Base-by-base conservation (phyloP, 306 rosid species). In the Alnus rubra region DNA sequence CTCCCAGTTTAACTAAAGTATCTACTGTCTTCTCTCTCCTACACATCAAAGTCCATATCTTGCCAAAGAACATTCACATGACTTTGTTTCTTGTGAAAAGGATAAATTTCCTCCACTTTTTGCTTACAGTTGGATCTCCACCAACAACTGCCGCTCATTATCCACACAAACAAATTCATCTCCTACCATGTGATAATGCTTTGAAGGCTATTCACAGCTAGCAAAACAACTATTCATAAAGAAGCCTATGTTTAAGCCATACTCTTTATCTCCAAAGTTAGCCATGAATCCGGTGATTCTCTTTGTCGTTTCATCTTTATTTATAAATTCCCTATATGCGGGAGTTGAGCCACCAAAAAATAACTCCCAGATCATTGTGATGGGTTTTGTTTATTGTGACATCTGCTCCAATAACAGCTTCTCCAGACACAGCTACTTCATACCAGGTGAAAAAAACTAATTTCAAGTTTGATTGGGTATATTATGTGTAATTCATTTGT, bases 371-470 rank as follows among this genome's bases (percentile, higher is more conserved):
- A 94, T 94, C 75, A 85, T 93, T 76, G 97, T 94, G 0, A 94
- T 92, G 98, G 98, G 98, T 49, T 90, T 92, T 81, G 98, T 94
- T 79, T 94, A 92, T 49, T 94, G 98, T 77, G 98, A 92, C 82
- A 92, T 74, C 84, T 94, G 98, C 93, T 91, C 89, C 87, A 94
- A 89, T 88, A 92, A 92, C 83, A 91, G 82, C 88, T 95, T 95
- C 84, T 85, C 98, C 77, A 84, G 80, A 65, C 87, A 95, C 84
- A 95, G 98, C 84, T 95, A 92, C 88, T 95, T 91, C 83, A 45
- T 95, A 84, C 77, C 90, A 81, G 94, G 97, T 95, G 52, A 88
- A 55, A 73, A 54, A 9, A 70, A 31, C 30, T 50, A 56, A 3
- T 73, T 79, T 13, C 39, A 44, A 53, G 14, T 47, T 71, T 47